Conservation (phyloP, 345 rosid genomes). For the Brassica incana region DNA sequence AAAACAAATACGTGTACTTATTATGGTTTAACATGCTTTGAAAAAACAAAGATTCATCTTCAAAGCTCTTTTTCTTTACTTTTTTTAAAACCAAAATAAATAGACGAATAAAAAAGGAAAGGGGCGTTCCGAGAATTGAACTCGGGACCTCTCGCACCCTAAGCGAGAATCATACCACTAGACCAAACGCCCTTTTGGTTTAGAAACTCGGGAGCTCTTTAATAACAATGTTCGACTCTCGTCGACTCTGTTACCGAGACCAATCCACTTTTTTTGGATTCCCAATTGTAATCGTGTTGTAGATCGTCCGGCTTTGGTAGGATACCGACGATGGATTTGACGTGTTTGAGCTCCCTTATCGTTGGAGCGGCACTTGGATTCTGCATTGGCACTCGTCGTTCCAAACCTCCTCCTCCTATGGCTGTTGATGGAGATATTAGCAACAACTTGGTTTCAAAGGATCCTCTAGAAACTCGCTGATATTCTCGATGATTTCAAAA, state of each 20-base stretch:
- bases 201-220: too few relatives aligned
- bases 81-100: too few relatives aligned
- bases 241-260: too few relatives aligned
- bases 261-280: too few relatives aligned
- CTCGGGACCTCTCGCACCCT: slow-evolving; percentile 93
- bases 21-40: background rate
- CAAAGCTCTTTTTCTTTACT: slow-evolving; percentile 3
- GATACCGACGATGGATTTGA: slow-evolving; percentile 53
- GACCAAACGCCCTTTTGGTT: slow-evolving; percentile 62
- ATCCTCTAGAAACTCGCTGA: slow-evolving; percentile 73
- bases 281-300: background rate
- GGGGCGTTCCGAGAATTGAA: slow-evolving; percentile 80
- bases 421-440: slow-evolving; percentile 27
- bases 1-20: too few relatives aligned
- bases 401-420: slow-evolving; percentile 36
- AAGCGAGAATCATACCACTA: slow-evolving; percentile 95
- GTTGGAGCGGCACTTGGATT: slow-evolving; percentile 86
- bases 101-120: too few relatives aligned
- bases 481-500: too few relatives aligned
- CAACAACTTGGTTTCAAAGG: slow-evolving; percentile 48
- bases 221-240: too few relatives aligned
- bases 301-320: background rate
- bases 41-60: background rate
- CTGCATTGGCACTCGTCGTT: slow-evolving; percentile 59
- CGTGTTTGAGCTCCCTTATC: too few relatives aligned